Percentiles rank a stretch among this genome's conserved stretches.
Conservation (phyloP, 1,284 basidiomycete species). For the Cystobasidium pallidum region DNA sequence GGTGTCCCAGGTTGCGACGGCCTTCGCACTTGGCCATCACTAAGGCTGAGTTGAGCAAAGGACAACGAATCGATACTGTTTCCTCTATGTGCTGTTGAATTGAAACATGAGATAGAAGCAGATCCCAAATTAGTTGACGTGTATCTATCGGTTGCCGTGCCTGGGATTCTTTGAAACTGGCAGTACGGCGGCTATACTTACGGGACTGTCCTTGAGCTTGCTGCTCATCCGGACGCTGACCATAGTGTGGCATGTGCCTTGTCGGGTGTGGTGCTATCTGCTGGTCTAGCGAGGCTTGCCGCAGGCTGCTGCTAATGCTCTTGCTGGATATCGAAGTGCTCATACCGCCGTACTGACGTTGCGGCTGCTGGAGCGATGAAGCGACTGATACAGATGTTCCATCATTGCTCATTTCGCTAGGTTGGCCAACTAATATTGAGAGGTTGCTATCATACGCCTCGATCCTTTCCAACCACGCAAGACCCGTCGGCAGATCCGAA, state of each 20-base stretch:
- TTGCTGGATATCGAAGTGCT: constrained; percentile 15
- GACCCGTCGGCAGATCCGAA: too few relatives aligned
- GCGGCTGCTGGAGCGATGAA: constrained; percentile 6
- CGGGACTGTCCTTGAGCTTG: not conserved
- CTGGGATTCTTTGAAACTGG: not conserved
- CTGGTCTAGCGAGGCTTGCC: constrained; percentile 4
- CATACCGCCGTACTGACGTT: constrained; percentile 15
- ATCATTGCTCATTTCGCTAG: constrained; percentile 9
- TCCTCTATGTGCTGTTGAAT: constrained; percentile 16
- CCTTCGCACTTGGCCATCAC: constrained; percentile 15
- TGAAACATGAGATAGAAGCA: not conserved
- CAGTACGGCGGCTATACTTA: not conserved
- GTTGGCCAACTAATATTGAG: too few relatives aligned
- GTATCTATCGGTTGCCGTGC: not conserved
- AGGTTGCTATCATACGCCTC: too few relatives aligned
- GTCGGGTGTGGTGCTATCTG: not conserved
- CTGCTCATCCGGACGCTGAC: constrained; percentile 1
- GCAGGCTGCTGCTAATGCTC: constrained; percentile 15
- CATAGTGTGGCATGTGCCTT: not conserved
- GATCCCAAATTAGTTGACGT: not conserved
- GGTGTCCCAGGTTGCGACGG: constrained; percentile 26
- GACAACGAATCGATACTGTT: constrained; percentile 38
- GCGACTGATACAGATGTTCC: constrained; percentile 4
- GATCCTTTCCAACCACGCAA: too few relatives aligned
- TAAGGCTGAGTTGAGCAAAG: constrained; percentile 21